These are phyloP conservation scores for Penicillium waksmanii DNA, from an alignment of 495 filamentous ascomycete species.

Conservation along the genomic window DNA sequence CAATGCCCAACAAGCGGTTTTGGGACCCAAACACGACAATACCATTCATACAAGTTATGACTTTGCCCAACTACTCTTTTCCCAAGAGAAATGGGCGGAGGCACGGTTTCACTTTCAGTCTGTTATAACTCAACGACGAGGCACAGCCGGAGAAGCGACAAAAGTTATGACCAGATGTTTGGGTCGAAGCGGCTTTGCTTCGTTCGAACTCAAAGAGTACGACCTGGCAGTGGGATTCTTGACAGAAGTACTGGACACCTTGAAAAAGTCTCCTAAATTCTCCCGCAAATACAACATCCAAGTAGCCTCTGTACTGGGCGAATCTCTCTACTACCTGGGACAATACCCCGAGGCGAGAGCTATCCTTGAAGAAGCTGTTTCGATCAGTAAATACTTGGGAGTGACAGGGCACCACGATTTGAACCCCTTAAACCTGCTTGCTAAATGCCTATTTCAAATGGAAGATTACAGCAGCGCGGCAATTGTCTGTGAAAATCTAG, in stretches of 20 bases:
- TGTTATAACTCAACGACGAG: no score
- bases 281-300: background rate
- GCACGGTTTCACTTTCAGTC: no score
- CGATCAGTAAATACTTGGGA: background rate
- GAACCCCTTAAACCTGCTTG: background rate
- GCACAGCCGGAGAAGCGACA: no score
- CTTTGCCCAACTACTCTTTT: no score
- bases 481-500: no score
- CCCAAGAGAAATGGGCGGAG: no score
- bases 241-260: background rate
- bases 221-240: background rate
- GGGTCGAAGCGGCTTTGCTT: no score
- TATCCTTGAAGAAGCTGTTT: background rate
- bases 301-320: background rate
- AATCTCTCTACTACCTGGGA: background rate
- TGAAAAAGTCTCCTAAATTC: background rate
- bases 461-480: no score
- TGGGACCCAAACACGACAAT: background rate
- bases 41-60: background rate
- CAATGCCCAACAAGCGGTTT: background rate
- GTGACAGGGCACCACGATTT: background rate
- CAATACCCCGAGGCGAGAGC: background rate
- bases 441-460: no score
- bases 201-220: background rate
- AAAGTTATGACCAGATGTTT: no score